Base-by-base conservation (phyloP, 2,329 filamentous ascomycete species). In the Eutypa lata region DNA sequence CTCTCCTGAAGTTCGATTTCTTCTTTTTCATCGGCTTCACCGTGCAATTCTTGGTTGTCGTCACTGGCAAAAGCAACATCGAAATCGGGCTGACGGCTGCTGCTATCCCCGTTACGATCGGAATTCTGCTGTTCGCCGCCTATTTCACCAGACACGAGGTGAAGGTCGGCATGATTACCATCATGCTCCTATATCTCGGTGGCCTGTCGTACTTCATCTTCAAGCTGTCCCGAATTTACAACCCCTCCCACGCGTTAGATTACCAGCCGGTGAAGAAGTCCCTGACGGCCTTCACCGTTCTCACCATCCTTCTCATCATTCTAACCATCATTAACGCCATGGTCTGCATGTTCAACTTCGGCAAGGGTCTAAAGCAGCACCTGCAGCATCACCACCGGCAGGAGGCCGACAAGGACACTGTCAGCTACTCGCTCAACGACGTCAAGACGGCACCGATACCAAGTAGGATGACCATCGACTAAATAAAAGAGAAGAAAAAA, bases 11-110 rank as follows among this genome's bases (percentile, higher is more conserved):
- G 73, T 99, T 99, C 71, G 94, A 99, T 75, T 97, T 99, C 74
- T 99, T 99, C 84, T 97, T 99, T 79, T 99, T 99, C 80, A 84
- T 99, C 48, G 94, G 93, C 51, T 99, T 99, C 72, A 97, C 94
- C 7, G 90, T 99, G 46, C 94, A 99, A 68, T 99, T 99, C 72
- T 82, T 97, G 50, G 93, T 99, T 63, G 89, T 97, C 54, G 91
- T 99, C 54, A 87, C 83, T 44, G 81, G 77, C 55, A 77, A 82
- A 58, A 80, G 81, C 47, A 82, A 87, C 57, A 77, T 84, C 63
- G 94, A 99, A 71, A 90, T 94, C 63, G 88, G 82, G 51, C 79
- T 97, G 49, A 99, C 95, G 7, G 86, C 94, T 47, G 89, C 88
- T 56, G 94, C 93, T 24, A 89, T 99, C 50, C 92, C 92, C 31